Percentiles rank a stretch among this genome's conserved stretches.
Conservation (phyloP, 345 rosid species). For the Salix exigua region DNA sequence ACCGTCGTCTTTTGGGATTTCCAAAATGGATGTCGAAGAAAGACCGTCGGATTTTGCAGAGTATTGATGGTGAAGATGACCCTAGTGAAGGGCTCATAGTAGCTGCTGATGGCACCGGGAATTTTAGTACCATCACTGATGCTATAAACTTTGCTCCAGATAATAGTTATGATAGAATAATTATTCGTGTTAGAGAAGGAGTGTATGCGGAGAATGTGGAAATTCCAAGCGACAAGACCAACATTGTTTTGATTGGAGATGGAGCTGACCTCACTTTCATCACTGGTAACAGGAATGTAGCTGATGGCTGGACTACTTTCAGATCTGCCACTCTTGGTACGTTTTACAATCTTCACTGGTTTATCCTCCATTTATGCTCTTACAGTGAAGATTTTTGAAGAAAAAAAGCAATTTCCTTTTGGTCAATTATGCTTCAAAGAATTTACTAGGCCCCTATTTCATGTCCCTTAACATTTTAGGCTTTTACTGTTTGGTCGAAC, state of each 20-base stretch:
- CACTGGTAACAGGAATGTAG: slow-evolving; percentile 61
- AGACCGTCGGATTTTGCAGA: slow-evolving; percentile 50
- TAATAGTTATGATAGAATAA: slow-evolving; percentile 45
- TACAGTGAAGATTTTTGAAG: not conserved
- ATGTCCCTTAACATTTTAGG: too few species aligned
- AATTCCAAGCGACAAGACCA: slow-evolving; percentile 62
- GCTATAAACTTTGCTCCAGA: slow-evolving; percentile 72
- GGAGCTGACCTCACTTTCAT: slow-evolving; percentile 61
- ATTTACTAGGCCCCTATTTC: too few species aligned
- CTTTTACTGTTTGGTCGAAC: not conserved
- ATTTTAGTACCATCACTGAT: slow-evolving; percentile 65
- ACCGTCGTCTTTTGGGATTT: slow-evolving; percentile 50
- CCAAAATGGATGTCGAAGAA: slow-evolving; percentile 53
- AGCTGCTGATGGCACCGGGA: slow-evolving; percentile 73
- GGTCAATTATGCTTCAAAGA: too few species aligned
- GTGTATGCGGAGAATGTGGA: slow-evolving; percentile 64
- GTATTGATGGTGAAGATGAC: slow-evolving; percentile 45
- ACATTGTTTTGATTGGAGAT: slow-evolving; percentile 68
- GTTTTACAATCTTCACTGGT: not conserved
- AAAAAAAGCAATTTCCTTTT: not conserved
- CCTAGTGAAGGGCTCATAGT: slow-evolving; percentile 54
- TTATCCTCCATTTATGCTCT: not conserved
- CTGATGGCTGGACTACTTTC: slow-evolving; percentile 89
- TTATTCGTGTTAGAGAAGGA: slow-evolving; percentile 62
- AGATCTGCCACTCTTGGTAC: slow-evolving; percentile 91